Evolutionary conservation across 169 alveolate species (phyloP).

Genomic region (Plasmodium blacklocki): DNA sequence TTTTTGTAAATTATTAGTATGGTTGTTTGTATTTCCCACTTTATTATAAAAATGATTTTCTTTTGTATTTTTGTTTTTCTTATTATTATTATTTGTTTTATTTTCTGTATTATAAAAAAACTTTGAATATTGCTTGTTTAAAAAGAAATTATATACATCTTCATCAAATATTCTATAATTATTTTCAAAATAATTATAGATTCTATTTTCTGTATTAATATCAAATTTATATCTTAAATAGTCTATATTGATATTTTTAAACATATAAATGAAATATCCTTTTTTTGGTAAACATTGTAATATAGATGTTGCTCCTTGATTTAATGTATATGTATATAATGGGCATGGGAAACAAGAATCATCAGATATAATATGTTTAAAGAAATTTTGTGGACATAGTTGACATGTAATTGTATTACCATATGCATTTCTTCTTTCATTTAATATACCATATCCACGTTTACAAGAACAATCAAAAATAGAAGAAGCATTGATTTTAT

Average conservation of each 20-base stretch:
- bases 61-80: neutral
- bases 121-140: conserved; percentile 19
- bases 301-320: conserved; percentile 79
- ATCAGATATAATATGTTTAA: conserved; percentile 78
- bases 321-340: conserved; percentile 75
- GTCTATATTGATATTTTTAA: conserved; percentile 32
- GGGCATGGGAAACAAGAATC: conserved; percentile 83
- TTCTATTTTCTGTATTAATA: conserved; percentile 40
- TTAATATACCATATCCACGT: conserved; percentile 67
- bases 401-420: conserved; percentile 33
- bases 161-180: conserved; percentile 39
- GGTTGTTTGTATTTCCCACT: neutral
- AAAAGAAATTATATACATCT: conserved; percentile 65
- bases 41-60: neutral
- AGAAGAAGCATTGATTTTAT: conserved; percentile 13
- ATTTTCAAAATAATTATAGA: conserved; percentile 37
- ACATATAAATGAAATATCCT: conserved; percentile 78
- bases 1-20: neutral
- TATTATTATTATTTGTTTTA: conserved; percentile 1
- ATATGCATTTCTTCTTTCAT: conserved; percentile 60
- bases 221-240: conserved; percentile 60
- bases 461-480: conserved; percentile 72
- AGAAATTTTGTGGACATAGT: conserved; percentile 66
- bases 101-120: conserved; percentile 14
- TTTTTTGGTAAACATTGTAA: conserved; percentile 80